Percentiles rank a stretch among this genome's conserved stretches.
These are phyloP conservation scores for Colletotrichum horii DNA, from an alignment of 2,329 filamentous ascomycete species.

Conservation along the genomic window DNA sequence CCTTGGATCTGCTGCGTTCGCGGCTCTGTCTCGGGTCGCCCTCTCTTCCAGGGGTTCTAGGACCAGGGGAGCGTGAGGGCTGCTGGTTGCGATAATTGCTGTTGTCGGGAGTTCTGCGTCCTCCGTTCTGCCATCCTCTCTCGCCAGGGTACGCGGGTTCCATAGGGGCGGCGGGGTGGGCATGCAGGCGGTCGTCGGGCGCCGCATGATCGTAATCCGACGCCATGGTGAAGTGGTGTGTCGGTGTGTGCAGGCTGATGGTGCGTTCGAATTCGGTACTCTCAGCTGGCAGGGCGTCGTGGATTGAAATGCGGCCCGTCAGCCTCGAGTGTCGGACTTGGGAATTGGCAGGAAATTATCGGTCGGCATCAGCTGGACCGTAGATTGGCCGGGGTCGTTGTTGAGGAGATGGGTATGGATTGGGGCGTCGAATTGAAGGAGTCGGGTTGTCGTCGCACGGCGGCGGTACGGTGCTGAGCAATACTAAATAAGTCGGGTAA, in stretches of 20 bases:
- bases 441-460: constrained; percentile 14
- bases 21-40: constrained; percentile 58
- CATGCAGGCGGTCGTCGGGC: constrained; percentile 41
- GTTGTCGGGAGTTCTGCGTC: constrained; percentile 42
- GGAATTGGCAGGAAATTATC: constrained; percentile 17
- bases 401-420: constrained; percentile 11
- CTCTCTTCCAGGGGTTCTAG: constrained; percentile 27
- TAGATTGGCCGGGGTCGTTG: constrained; percentile 4
- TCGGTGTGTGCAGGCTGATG: neutral
- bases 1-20: constrained; percentile 64
- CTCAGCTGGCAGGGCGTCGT: constrained; percentile 5
- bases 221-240: constrained; percentile 38
- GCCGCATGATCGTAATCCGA: constrained; percentile 51
- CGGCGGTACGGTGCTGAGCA: constrained; percentile 16
- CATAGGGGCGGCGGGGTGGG: constrained; percentile 26
- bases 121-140: constrained; percentile 41
- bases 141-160: constrained; percentile 37
- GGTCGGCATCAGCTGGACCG: constrained; percentile 25
- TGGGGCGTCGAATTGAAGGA: constrained; percentile 14
- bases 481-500: constrained; percentile 15
- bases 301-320: constrained; percentile 19
- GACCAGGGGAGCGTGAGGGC: constrained; percentile 39
- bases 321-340: constrained; percentile 22
- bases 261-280: constrained; percentile 21
- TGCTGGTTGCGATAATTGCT: constrained; percentile 34